Base-by-base conservation (phyloP, 176 grass and related monocot species). In the Musa troglodytarum region DNA sequence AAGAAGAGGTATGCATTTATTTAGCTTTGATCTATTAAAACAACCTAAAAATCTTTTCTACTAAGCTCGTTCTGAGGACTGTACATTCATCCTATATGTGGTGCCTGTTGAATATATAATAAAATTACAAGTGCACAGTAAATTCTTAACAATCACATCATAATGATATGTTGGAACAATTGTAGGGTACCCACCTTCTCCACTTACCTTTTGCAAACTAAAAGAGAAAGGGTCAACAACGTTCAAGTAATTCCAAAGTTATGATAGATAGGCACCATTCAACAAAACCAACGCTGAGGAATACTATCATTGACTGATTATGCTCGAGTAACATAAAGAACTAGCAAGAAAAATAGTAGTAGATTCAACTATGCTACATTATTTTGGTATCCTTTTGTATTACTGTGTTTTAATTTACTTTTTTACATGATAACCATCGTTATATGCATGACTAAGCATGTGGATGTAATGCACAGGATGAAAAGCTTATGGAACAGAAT, bases 1-100 rank as follows among this genome's bases (percentile, higher is more conserved):
- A 87, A 82, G 80, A 99, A 82, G 88, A 99, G 90, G 95, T 92
- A 56, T 51, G 23, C 17, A 17, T 83, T 74, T 73, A 49, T 58
- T 53, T 68, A 73, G 9, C 43, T 63, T 76, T 34, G 50, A 75
- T 65, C 10, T 21, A 21, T 16, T 57, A 29, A 58, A 26, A 74
- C 3, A 19, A 19, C 1, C 10, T 29, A 10, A 74, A 68, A 25
- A 15, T 7, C 54, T 68, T 6, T 19, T 50, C 16, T 49, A 9
- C 34, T 70, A 70, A 50, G 68, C 17, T 70, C 17, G n/a, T 34
- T 70, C 16, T 50, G n/a, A 51, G 3, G 8, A 49, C 3, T 70
- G 43, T 50, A n/a, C n/a, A n/a, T 0, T 43, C 34, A 11, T 34
- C 17, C 12, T 43, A 16, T 21, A 63, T 21, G 10, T n/a, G 3